Percentiles rank a stretch among this genome's conserved stretches.
Evolutionary conservation across 1,139 yeast species (phyloP).

Genomic region (Pichia sp.): DNA sequence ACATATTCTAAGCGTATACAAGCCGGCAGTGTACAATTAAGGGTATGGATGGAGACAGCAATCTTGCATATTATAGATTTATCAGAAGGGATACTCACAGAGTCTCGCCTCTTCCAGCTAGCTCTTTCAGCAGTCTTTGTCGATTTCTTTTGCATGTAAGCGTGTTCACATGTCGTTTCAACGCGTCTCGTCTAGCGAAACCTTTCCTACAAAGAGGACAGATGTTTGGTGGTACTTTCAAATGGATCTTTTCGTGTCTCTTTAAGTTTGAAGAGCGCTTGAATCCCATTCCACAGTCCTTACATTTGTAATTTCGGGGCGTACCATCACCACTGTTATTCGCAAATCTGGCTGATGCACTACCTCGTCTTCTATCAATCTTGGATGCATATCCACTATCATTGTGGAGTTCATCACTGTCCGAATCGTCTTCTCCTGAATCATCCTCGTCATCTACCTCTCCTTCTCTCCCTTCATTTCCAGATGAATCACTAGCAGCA

Average conservation of each 20-base stretch:
- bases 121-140: slow-evolving; percentile 32
- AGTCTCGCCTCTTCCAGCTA: slow-evolving; percentile 3
- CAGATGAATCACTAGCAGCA: background rate
- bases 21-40: too few species aligned
- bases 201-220: slow-evolving; percentile 75
- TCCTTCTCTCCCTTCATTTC: slow-evolving; percentile 1
- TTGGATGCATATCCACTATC: too few species aligned
- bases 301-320: slow-evolving; percentile 34
- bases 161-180: slow-evolving; percentile 66
- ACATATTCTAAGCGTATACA: too few species aligned
- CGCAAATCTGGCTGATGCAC: background rate
- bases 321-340: slow-evolving; percentile 1
- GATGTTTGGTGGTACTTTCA: slow-evolving; percentile 53
- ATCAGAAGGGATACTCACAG: too few species aligned
- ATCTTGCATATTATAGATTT: too few species aligned
- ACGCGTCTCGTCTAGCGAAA: slow-evolving; percentile 74
- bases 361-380: background rate
- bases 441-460: background rate
- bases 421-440: background rate
- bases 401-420: background rate
- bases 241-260: slow-evolving; percentile 45
- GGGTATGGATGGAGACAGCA: too few species aligned
- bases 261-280: slow-evolving; percentile 58
- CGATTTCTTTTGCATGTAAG: slow-evolving; percentile 67
- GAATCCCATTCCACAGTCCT: slow-evolving; percentile 48